These are phyloP conservation scores for Hordeum marinum DNA, from an alignment of 176 grass and related monocot genomes.

Conservation along the genomic window DNA sequence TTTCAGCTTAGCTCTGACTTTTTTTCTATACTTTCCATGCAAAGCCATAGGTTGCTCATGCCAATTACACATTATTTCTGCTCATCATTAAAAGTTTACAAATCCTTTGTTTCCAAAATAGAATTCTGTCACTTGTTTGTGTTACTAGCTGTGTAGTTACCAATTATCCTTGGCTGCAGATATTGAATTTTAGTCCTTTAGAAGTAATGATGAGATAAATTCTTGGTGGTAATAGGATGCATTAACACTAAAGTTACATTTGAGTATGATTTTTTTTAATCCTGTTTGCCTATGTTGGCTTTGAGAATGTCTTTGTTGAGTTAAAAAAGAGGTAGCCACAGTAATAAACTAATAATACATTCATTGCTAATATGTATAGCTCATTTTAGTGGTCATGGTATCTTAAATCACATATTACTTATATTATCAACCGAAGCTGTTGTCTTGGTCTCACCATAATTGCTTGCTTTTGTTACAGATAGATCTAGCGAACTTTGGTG, in stretches of 20 bases:
- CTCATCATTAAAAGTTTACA: not conserved
- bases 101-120: not conserved
- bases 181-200: not conserved
- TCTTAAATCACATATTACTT: not conserved
- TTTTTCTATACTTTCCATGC: not conserved
- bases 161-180: not conserved
- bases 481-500: constrained; percentile 81
- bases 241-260: not conserved
- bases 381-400: not conserved
- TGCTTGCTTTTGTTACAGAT: constrained; percentile 41
- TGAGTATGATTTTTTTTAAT: not conserved
- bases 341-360: not conserved
- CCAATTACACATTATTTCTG: not conserved
- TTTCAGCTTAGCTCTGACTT: not conserved
- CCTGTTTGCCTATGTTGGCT: not conserved
- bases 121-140: not conserved
- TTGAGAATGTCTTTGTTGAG: not conserved
- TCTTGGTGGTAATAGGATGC: not conserved
- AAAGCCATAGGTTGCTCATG: constrained; percentile 17
- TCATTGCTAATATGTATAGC: not conserved
- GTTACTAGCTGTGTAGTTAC: not conserved
- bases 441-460: constrained; percentile 12
- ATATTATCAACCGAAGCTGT: not conserved
- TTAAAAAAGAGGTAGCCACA: not conserved
- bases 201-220: not conserved